Percentiles rank a stretch among this genome's conserved stretches.
Conservation (phyloP, 2,329 filamentous ascomycete species). For the Zymoseptoria crescenta region DNA sequence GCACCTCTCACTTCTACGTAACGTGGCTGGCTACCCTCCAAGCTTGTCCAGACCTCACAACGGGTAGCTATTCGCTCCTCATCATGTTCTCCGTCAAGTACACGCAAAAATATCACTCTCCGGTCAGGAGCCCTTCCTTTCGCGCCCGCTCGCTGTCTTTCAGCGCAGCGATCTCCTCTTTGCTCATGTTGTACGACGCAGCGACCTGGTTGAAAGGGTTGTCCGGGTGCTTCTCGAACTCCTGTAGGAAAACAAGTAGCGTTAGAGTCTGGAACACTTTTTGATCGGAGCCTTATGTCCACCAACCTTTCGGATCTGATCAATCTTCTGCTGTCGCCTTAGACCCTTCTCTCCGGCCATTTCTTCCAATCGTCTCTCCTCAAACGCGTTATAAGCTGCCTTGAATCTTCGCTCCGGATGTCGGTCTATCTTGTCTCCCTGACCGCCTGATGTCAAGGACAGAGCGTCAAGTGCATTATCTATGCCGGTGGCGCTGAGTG, state of each 20-base stretch:
- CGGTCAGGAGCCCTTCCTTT: slow-evolving; percentile 24
- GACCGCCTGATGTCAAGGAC: slow-evolving; percentile 52
- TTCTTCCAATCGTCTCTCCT: slow-evolving; percentile 73
- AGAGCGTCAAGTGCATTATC: slow-evolving; percentile 90
- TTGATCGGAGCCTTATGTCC: neutral
- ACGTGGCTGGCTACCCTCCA: too few relatives aligned
- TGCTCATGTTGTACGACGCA: slow-evolving; percentile 66
- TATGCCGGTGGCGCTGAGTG: slow-evolving; percentile 78
- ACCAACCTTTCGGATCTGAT: slow-evolving; percentile 61
- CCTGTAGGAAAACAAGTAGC: slow-evolving; percentile 33
- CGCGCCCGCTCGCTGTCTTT: slow-evolving; percentile 36
- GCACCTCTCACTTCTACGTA: neutral
- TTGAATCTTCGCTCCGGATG: slow-evolving; percentile 85
- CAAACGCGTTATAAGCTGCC: slow-evolving; percentile 74
- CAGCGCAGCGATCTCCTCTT: slow-evolving; percentile 65
- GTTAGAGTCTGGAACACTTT: neutral
- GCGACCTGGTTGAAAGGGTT: slow-evolving; percentile 90
- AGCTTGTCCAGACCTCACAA: too few relatives aligned
- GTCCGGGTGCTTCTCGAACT: slow-evolving; percentile 89
- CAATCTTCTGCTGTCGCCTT: slow-evolving; percentile 74
- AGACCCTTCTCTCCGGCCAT: slow-evolving; percentile 79
- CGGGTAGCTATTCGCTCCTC: neutral
- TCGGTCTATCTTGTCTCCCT: slow-evolving; percentile 64
- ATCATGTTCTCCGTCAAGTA: neutral
- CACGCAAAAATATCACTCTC: slow-evolving; percentile 2